Evolutionary conservation across 2,329 filamentous ascomycete genomes (phyloP).

Genomic region (Aspergillus niger): DNA sequence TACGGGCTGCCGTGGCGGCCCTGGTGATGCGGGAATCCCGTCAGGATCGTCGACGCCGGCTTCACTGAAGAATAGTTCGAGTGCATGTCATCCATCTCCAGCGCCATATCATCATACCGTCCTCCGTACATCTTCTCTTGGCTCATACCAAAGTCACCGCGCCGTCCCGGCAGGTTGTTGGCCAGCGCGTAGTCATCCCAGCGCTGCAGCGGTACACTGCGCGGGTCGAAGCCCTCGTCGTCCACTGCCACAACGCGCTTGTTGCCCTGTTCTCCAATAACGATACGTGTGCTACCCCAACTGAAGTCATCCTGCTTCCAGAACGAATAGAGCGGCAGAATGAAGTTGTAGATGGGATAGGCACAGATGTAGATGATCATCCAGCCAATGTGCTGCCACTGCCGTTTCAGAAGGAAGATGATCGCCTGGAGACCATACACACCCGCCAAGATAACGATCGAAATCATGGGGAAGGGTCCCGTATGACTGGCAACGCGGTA

Average conservation of each 20-base stretch:
- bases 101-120: slow-evolving; percentile 69
- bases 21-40: slow-evolving; percentile 73
- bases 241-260: slow-evolving; percentile 86
- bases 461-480: slow-evolving; percentile 81
- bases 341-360: slow-evolving; percentile 88
- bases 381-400: slow-evolving; percentile 99
- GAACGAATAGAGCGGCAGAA: slow-evolving; percentile 95
- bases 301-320: slow-evolving; percentile 99
- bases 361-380: slow-evolving; percentile 87
- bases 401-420: slow-evolving; percentile 93
- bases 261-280: slow-evolving; percentile 88
- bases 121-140: slow-evolving; percentile 62
- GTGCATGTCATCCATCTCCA: slow-evolving; percentile 96
- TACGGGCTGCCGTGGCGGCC: slow-evolving; percentile 59
- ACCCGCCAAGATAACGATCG: slow-evolving; percentile 82
- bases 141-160: slow-evolving; percentile 66
- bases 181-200: slow-evolving; percentile 93
- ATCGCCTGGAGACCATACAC: slow-evolving; percentile 95
- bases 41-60: slow-evolving; percentile 80
- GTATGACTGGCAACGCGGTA: slow-evolving; percentile 69
- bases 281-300: slow-evolving; percentile 98
- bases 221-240: slow-evolving; percentile 85
- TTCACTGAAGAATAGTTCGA: slow-evolving; percentile 93
- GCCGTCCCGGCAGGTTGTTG: slow-evolving; percentile 89
- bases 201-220: slow-evolving; percentile 87